These are phyloP conservation scores for Penicillium sp. DNA, from an alignment of 2,329 filamentous ascomycete genomes.

Conservation along the genomic window DNA sequence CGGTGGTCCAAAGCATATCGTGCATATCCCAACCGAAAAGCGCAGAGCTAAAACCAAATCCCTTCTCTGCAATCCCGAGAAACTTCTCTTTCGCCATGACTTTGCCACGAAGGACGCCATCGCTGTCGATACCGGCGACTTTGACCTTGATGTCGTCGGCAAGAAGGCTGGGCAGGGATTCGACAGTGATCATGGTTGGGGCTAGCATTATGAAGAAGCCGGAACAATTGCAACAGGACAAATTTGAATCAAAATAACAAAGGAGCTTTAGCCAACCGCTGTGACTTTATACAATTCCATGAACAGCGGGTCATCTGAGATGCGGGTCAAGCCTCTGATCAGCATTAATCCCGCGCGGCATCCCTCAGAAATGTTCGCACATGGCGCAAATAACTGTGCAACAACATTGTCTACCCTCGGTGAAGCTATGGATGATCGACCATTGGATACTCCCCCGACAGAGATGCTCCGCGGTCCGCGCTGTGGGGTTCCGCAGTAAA, in stretches of 20 bases:
- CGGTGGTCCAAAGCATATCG: constrained; percentile 69
- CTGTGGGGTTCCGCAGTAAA: constrained; percentile 8
- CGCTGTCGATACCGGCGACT: constrained; percentile 79
- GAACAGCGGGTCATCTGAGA: not conserved
- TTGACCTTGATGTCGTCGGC: constrained; percentile 75
- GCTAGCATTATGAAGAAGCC: constrained; percentile 6
- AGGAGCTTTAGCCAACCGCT: not conserved
- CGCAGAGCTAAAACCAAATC: constrained; percentile 89
- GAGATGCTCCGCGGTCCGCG: constrained; percentile 17
- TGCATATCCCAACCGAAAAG: constrained; percentile 98
- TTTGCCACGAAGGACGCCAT: constrained; percentile 83
- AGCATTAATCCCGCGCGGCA: constrained; percentile 1
- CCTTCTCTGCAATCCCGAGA: constrained; percentile 69
- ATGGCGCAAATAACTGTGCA: too few species aligned
- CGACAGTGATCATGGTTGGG: constrained; percentile 49
- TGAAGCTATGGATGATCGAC: not conserved
- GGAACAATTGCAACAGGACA: not conserved
- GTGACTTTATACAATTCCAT: constrained; percentile 7
- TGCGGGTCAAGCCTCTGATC: not conserved
- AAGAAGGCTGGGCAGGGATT: constrained; percentile 65
- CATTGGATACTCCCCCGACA: not conserved
- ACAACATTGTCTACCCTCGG: too few species aligned
- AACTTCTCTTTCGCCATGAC: constrained; percentile 91
- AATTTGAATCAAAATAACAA: not conserved
- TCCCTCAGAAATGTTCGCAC: too few species aligned